These are phyloP conservation scores for Tolypocladium tundrense DNA, from an alignment of 2,329 filamentous ascomycete species.

Conservation along the genomic window DNA sequence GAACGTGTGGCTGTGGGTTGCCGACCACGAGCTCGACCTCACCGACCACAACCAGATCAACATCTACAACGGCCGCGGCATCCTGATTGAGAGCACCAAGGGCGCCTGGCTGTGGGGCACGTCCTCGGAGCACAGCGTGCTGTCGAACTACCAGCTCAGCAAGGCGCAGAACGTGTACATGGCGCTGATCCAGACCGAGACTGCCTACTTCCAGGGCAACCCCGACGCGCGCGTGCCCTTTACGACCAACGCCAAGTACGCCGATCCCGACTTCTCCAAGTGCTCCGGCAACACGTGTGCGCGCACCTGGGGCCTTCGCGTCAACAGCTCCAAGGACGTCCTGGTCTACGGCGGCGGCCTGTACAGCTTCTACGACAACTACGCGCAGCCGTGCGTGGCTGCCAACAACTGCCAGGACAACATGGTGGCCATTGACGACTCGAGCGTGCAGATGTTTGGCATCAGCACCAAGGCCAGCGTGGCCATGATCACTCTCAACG, in stretches of 20 bases:
- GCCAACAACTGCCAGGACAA: slow-evolving; percentile 65
- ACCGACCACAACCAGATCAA: slow-evolving; percentile 66
- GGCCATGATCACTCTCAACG: slow-evolving; percentile 62
- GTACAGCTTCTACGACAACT: slow-evolving; percentile 81
- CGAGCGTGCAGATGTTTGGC: slow-evolving; percentile 54
- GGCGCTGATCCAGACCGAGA: slow-evolving; percentile 80
- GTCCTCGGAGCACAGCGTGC: slow-evolving; percentile 52
- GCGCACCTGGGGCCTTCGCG: slow-evolving; percentile 68
- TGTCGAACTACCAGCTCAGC: slow-evolving; percentile 78
- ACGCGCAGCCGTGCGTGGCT: slow-evolving; percentile 57
- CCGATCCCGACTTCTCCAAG: slow-evolving; percentile 58
- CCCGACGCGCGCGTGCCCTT: slow-evolving; percentile 62
- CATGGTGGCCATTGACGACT: slow-evolving; percentile 64
- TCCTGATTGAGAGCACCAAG: slow-evolving; percentile 64
- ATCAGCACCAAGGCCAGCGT: slow-evolving; percentile 64
- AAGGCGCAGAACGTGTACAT: slow-evolving; percentile 73
- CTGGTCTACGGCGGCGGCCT: slow-evolving; percentile 64
- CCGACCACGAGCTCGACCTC: slow-evolving; percentile 81
- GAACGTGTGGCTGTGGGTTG: slow-evolving; percentile 84
- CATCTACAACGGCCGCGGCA: slow-evolving; percentile 80
- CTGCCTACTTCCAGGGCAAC: slow-evolving; percentile 79
- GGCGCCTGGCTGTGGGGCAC: slow-evolving; percentile 78
- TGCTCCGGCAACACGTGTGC: slow-evolving; percentile 50
- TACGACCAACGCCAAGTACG: slow-evolving; percentile 42
- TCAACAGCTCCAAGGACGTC: slow-evolving; percentile 56